Conservation (phyloP, 108 stramenopile species). For the Pseudonitzschia delicatissima region DNA sequence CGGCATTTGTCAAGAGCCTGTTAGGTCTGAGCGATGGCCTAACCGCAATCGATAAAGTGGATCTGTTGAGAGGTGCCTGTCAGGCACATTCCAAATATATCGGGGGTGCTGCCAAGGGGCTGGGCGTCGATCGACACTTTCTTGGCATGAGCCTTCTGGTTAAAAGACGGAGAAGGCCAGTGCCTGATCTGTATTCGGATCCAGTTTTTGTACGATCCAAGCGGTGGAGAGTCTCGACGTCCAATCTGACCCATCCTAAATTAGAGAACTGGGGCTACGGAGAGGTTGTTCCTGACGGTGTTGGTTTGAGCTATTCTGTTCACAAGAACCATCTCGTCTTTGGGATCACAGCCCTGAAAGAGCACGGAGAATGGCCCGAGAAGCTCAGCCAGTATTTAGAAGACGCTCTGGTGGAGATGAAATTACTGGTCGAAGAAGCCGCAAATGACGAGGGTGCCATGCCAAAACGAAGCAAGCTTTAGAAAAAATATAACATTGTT, state of each 20-base stretch:
- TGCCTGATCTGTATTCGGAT: conserved; percentile 68
- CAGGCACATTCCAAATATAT: conserved; percentile 75
- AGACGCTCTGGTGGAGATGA: conserved; percentile 79
- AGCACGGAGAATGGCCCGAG: conserved; percentile 43
- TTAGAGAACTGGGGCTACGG: conserved; percentile 92
- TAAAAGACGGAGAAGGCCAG: conserved; percentile 42
- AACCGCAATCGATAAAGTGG: conserved; percentile 46
- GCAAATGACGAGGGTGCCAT: background rate
- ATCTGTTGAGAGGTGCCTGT: conserved; percentile 60
- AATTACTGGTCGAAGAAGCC: conserved; percentile 54
- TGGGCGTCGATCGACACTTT: conserved; percentile 86
- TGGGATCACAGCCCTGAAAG: conserved; percentile 50
- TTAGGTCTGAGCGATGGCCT: conserved; percentile 29
- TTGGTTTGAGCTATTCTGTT: conserved; percentile 85
- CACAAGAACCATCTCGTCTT: conserved; percentile 29
- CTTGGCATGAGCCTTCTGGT: conserved; percentile 73
- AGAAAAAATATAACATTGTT: too few species aligned
- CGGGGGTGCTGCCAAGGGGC: conserved; percentile 60
- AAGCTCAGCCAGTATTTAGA: conserved; percentile 58
- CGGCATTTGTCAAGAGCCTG: conserved; percentile 57
- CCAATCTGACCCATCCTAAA: conserved; percentile 83
- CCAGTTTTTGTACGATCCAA: conserved; percentile 74
- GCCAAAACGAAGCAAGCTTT: conserved; percentile 10
- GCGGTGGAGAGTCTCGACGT: conserved; percentile 87
- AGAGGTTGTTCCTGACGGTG: conserved; percentile 87